A percentile compares a stretch with the other conserved stretches of the same genome.
Conservation (phyloP, 2,329 filamentous ascomycete genomes). For the Sclerotinia subarctica region DNA sequence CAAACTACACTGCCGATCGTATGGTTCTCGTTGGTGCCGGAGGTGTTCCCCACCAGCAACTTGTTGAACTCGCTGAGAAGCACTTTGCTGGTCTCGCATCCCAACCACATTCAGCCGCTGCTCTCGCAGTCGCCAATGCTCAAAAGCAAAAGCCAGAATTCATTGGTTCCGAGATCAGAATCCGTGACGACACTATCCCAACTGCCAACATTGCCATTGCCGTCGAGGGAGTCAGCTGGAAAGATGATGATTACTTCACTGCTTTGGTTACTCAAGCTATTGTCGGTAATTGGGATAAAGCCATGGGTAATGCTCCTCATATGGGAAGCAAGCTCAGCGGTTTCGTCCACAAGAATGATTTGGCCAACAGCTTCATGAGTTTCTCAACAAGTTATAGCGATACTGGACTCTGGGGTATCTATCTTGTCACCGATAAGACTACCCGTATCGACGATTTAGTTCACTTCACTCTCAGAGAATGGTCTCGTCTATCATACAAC, state of each 20-base stretch:
- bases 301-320: conserved; percentile 95
- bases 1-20: conserved; percentile 98
- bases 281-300: conserved; percentile 99
- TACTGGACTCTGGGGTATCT: conserved; percentile 99
- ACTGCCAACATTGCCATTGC: conserved; percentile 98
- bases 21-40: conserved; percentile 98
- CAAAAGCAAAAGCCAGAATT: conserved; percentile 90
- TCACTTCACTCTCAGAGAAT: conserved; percentile 97
- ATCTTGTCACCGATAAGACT: conserved; percentile 88
- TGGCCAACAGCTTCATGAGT: conserved; percentile 99
- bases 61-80: conserved; percentile 95
- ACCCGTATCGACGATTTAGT: conserved; percentile 90
- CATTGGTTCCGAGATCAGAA: conserved; percentile 90
- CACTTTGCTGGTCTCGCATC: conserved; percentile 80
- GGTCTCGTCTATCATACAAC: conserved; percentile 88
- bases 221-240: conserved; percentile 99
- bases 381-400: conserved; percentile 99
- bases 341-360: conserved; percentile 88
- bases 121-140: conserved; percentile 61
- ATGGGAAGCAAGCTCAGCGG: conserved; percentile 97
- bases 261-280: conserved; percentile 97
- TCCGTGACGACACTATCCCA: conserved; percentile 93
- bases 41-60: conserved; percentile 87
- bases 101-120: conserved; percentile 71
- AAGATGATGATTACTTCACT: conserved; percentile 98